Base-by-base conservation (phyloP, 2,329 filamentous ascomycete genomes). In the Neonectria sp. region DNA sequence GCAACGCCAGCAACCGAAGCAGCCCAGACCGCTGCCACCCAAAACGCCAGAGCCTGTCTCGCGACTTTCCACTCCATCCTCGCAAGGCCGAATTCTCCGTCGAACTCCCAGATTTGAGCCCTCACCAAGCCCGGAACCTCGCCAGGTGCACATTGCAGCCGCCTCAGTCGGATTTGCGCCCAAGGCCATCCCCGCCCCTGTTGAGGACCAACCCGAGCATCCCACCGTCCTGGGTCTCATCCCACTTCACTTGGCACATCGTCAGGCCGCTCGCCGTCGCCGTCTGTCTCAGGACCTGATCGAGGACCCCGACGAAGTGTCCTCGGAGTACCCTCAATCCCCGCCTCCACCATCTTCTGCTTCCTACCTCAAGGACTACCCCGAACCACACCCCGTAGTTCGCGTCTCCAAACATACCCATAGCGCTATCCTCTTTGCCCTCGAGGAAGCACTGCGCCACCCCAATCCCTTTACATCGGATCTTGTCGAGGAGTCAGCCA, bases 341-440 rank as follows among this genome's bases (percentile, higher is more conserved):
- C 73, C 72, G 57, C 68, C 60, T 55, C 77, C 60, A 52, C 68
- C 68, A 55, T 75, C 76, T 61, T 73, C 75, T 58, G 74, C 77
- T 68, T 79, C 78, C 68, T 74, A 77, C 35, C 75, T 77, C 68
- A 68, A 75, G 61, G 73, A 80, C 62, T 78, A 72, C 67, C 76
- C 79, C 57, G 79, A 82, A 60, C 80, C 83, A 48, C 85, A 87
- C 69, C 84, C 85, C 7, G 82, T 83, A 60, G 79, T 87, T 68
- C 90, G 90, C 76, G 91, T 98, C 80, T 97, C 95, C 55, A 92
- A 90, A 74, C 91, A 93, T 71, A 97, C 94, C 53, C 93, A 94
- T 71, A 93, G 93, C 80, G 95, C 96, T 43, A 95, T 99, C 79
- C 91, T 97, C 75, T 98, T 93, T 85, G 91, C 95, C 43, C 89